Evolutionary conservation across 2,329 filamentous ascomycete genomes (phyloP).

Genomic region (Dactylellina cionopaga): DNA sequence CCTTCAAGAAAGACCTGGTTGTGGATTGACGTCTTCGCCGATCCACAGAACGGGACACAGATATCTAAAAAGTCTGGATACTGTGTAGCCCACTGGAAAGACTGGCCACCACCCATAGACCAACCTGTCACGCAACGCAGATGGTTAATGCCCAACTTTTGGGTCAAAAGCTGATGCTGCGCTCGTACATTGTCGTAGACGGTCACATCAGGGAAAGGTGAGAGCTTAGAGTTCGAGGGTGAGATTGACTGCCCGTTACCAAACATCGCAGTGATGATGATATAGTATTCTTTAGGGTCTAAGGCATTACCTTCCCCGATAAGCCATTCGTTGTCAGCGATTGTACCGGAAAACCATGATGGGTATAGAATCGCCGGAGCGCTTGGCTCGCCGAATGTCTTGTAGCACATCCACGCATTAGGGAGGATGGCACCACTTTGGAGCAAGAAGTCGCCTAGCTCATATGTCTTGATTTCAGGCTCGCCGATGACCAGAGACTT

Average conservation of each 20-base stretch:
- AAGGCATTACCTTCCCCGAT: conserved; percentile 73
- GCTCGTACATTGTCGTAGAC: conserved; percentile 77
- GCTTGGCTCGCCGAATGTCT: conserved; percentile 73
- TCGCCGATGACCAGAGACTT: conserved; percentile 17
- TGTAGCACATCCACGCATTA: conserved; percentile 77
- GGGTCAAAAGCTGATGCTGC: conserved; percentile 73
- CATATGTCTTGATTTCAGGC: conserved; percentile 60
- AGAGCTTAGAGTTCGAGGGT: conserved; percentile 69
- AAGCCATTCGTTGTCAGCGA: conserved; percentile 79
- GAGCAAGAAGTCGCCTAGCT: conserved; percentile 74
- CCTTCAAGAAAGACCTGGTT: conserved; percentile 76
- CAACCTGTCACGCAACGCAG: conserved; percentile 73
- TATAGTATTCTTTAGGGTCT: conserved; percentile 72
- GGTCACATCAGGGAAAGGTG: conserved; percentile 71
- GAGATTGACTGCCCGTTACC: conserved; percentile 75
- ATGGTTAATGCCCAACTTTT: conserved; percentile 70
- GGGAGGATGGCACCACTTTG: conserved; percentile 72
- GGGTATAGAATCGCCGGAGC: conserved; percentile 78
- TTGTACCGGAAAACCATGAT: conserved; percentile 77
- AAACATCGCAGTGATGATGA: conserved; percentile 75
- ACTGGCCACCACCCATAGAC: conserved; percentile 76
- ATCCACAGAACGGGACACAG: conserved; percentile 72
- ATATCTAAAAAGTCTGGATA: conserved; percentile 74
- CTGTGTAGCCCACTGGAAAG: conserved; percentile 72
- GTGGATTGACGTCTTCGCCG: conserved; percentile 72